phyloP scores from a whole-genome alignment of 2,329 filamentous ascomycete species.

The Sarocladium kiliense region DNA sequence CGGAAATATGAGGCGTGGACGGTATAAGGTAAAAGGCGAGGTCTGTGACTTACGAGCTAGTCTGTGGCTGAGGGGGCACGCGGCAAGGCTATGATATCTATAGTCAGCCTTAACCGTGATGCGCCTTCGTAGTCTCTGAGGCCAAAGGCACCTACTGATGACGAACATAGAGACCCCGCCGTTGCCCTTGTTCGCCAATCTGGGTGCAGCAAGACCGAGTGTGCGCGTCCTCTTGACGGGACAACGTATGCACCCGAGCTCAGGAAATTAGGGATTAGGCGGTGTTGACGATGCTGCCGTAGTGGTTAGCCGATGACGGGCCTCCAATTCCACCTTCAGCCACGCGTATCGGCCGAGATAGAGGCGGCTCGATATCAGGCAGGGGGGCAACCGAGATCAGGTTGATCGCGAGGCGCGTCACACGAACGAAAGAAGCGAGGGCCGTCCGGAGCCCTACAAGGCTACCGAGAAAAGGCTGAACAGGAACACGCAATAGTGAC shows the following conservation, averaged over 20 bases:
- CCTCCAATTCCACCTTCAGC: background rate
- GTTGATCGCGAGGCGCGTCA: background rate
- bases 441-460: background rate
- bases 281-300: background rate
- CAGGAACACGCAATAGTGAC: constrained; percentile 6
- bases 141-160: background rate
- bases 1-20: background rate
- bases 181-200: background rate
- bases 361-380: background rate
- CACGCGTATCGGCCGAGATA: background rate
- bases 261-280: background rate
- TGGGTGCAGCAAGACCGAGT: background rate
- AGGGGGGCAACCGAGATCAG: background rate
- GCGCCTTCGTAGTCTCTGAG: background rate
- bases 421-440: background rate
- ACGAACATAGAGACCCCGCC: background rate
- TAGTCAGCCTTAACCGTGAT: background rate
- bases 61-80: background rate
- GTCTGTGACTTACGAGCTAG: background rate
- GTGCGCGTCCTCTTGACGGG: constrained; percentile 2
- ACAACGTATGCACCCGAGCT: background rate
- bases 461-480: background rate
- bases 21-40: too few species aligned
- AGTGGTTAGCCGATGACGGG: background rate
- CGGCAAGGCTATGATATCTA: constrained; percentile 6